These are phyloP conservation scores for Sequoiadendron giganteum DNA, from an alignment of 75 land plant genomes.

Conservation along the genomic window DNA sequence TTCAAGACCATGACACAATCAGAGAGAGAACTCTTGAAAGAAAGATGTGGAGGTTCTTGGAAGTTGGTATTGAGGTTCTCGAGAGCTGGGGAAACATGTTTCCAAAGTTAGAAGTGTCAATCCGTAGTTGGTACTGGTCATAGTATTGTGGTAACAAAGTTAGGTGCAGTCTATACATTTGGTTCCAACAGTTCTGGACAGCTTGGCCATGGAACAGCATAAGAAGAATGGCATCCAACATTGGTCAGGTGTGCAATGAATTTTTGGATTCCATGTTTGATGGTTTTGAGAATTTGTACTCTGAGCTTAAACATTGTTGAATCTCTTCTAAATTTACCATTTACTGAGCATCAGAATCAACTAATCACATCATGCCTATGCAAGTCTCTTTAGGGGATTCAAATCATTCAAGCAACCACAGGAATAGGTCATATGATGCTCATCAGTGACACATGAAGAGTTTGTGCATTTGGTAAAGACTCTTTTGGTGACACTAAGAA, in stretches of 20 bases:
- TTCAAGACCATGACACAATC: conserved; percentile 67
- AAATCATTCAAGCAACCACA: conserved; percentile 80
- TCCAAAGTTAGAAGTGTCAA: conserved; percentile 64
- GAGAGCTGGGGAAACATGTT: conserved; percentile 69
- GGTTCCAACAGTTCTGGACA: conserved; percentile 86
- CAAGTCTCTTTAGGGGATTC: conserved; percentile 80
- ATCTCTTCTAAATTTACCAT: neutral
- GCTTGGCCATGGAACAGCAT: conserved; percentile 78
- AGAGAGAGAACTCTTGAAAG: conserved; percentile 49
- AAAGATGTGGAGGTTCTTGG: conserved; percentile 85
- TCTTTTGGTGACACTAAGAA: conserved; percentile 88
- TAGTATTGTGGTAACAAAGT: conserved; percentile 75
- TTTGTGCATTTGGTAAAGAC: conserved; percentile 87
- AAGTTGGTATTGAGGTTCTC: conserved; percentile 75
- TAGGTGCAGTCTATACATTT: conserved; percentile 69
- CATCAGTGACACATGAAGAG: conserved; percentile 73
- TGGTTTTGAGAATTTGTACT: conserved; percentile 10
- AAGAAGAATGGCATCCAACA: conserved; percentile 74
- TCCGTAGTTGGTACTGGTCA: conserved; percentile 93
- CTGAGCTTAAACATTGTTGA: neutral
- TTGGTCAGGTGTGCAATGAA: conserved; percentile 53
- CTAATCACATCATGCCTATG: neutral
- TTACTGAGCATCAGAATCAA: neutral
- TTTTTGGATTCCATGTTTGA: neutral
- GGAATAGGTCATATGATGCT: conserved; percentile 87